Evolutionary conservation across 2,329 filamentous ascomycete species (phyloP).

Genomic region (Endoconidiophora polonica): DNA sequence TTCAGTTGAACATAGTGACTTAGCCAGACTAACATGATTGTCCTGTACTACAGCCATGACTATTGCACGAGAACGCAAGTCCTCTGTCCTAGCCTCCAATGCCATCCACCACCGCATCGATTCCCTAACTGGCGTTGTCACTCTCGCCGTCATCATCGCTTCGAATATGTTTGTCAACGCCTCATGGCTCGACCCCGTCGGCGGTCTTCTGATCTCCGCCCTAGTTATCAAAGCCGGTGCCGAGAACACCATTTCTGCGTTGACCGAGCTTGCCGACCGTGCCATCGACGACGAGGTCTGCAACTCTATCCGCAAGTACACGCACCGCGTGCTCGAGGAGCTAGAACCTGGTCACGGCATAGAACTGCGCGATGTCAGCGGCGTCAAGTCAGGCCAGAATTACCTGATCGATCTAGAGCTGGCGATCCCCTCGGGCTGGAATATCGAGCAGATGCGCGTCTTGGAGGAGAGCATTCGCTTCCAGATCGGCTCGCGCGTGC

Average conservation of each 20-base stretch:
- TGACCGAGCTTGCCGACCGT: conserved; percentile 82
- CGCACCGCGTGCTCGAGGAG: conserved; percentile 35
- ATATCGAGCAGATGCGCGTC: conserved; percentile 49
- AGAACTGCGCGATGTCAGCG: conserved; percentile 63
- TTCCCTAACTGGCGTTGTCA: conserved; percentile 86
- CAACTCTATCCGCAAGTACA: conserved; percentile 49
- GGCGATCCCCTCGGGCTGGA: conserved; percentile 61
- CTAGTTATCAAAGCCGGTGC: conserved; percentile 86
- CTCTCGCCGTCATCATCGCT: conserved; percentile 72
- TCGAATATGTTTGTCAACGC: conserved; percentile 76
- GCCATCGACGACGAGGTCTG: conserved; percentile 76
- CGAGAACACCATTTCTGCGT: conserved; percentile 64
- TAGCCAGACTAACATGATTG: not conserved
- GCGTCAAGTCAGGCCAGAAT: conserved; percentile 92
- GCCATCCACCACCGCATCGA: conserved; percentile 94
- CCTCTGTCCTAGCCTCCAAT: conserved; percentile 88
- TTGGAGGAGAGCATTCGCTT: conserved; percentile 62
- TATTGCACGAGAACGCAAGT: conserved; percentile 83
- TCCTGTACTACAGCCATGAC: conserved; percentile 56
- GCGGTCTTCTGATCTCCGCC: conserved; percentile 77
- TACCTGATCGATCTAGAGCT: conserved; percentile 85
- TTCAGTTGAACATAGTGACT: not conserved
- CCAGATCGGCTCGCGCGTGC: conserved; percentile 57
- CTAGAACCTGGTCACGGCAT: conserved; percentile 34
- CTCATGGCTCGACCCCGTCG: conserved; percentile 85